Percentiles rank a stretch among this genome's conserved stretches.
These are phyloP conservation scores for Apiospora phragmitis DNA, from an alignment of 2,329 filamentous ascomycete species.

Conservation along the genomic window DNA sequence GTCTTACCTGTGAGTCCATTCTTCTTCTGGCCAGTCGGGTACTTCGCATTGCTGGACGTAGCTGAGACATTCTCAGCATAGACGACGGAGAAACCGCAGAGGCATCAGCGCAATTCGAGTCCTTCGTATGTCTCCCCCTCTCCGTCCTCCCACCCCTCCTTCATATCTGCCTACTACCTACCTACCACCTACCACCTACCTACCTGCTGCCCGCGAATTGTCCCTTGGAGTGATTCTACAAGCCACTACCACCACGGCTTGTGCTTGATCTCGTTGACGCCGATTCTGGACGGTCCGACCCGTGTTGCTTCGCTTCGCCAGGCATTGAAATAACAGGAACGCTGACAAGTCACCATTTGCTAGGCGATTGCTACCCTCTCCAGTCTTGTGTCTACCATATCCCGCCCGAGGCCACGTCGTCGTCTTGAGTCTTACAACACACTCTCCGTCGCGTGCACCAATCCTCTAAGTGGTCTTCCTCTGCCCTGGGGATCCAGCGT, in stretches of 20 bases:
- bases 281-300: conserved; percentile 2
- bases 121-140: background rate
- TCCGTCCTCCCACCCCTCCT: conserved; percentile 8
- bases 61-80: conserved; percentile 11
- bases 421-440: conserved; percentile 7
- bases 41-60: conserved; percentile 11
- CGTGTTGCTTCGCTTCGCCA: background rate
- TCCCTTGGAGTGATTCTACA: background rate
- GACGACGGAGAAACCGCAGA: conserved; percentile 2
- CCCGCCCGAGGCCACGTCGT: conserved; percentile 7
- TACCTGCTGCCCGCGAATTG: background rate
- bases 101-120: conserved; percentile 6
- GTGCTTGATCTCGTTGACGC: background rate
- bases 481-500: background rate
- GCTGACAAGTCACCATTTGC: conserved; percentile 5
- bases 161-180: background rate
- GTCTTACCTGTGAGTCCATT: conserved; percentile 14
- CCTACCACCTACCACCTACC: too few relatives aligned
- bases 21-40: conserved; percentile 10
- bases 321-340: background rate
- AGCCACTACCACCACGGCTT: conserved; percentile 1
- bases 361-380: conserved; percentile 1
- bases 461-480: background rate
- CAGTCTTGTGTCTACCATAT: background rate
- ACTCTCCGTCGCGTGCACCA: background rate